Percentiles rank a stretch among this genome's conserved stretches.
Evolutionary conservation across 768 basidiomycete genomes (phyloP).

Genomic region (Tricholoma saponaceum): DNA sequence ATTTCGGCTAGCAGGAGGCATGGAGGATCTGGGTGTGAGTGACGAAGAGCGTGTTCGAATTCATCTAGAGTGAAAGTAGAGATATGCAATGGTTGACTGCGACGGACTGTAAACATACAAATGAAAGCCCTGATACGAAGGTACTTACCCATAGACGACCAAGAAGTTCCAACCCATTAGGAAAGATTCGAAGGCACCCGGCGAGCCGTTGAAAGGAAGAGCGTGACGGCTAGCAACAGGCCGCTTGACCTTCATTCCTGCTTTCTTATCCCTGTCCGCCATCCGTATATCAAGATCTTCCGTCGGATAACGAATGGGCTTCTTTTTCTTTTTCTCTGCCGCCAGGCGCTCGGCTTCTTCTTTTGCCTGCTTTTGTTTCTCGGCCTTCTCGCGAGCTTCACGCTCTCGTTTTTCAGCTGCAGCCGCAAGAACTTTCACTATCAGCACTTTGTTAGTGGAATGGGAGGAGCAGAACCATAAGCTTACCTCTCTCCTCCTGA

Average conservation of each 20-base stretch:
- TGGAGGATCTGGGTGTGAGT: constrained; percentile 61
- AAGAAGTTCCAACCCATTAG: constrained; percentile 94
- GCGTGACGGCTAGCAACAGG: constrained; percentile 59
- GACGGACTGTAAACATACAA: constrained; percentile 4
- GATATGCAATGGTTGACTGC: constrained; percentile 80
- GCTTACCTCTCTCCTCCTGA: constrained; percentile 70
- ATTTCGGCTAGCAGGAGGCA: constrained; percentile 83
- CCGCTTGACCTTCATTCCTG: constrained; percentile 63
- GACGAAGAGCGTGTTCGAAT: constrained; percentile 82
- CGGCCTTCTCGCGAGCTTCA: constrained; percentile 67
- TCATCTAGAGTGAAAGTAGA: constrained; percentile 93
- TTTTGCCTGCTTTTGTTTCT: constrained; percentile 58
- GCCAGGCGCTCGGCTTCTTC: constrained; percentile 70
- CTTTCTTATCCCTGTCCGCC: constrained; percentile 78
- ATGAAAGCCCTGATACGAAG: constrained; percentile 5
- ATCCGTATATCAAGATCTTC: constrained; percentile 86
- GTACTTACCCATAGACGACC: constrained; percentile 83
- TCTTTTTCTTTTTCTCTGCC: constrained; percentile 84
- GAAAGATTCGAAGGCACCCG: constrained; percentile 75
- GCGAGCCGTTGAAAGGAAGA: constrained; percentile 66
- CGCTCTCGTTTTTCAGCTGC: constrained; percentile 62
- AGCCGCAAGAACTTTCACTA: constrained; percentile 19
- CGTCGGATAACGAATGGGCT: constrained; percentile 86
- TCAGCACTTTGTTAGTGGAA: constrained; percentile 17
- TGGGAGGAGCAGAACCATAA: constrained; percentile 1